These are phyloP conservation scores for Euphorbia tirucalli DNA, from an alignment of 345 rosid genomes.

Conservation along the genomic window DNA sequence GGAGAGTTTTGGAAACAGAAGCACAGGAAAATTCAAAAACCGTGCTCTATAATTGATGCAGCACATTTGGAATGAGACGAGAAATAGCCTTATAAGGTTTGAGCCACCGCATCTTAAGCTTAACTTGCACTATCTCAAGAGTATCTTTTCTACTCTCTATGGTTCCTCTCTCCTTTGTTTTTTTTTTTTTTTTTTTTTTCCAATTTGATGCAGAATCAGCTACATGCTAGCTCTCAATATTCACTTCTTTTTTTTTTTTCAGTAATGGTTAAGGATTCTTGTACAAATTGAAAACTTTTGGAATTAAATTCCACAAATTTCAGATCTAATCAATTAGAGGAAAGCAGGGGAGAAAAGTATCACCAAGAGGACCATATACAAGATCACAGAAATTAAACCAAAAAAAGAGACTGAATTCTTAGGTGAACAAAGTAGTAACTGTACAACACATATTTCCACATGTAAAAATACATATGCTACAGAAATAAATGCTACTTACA, in stretches of 20 bases:
- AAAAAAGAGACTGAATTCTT: background rate
- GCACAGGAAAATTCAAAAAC: background rate
- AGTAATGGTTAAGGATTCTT: background rate
- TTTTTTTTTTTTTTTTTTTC: background rate
- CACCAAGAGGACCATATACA: background rate
- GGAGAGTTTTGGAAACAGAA: background rate
- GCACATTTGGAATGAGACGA: background rate
- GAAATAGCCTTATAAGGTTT: background rate
- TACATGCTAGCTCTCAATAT: background rate
- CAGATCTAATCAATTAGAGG: background rate
- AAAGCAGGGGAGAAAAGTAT: background rate
- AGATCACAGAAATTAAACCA: background rate
- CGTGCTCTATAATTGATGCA: background rate
- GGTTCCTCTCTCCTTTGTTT: background rate
- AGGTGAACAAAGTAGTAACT: background rate
- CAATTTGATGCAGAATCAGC: background rate
- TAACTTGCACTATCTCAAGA: background rate
- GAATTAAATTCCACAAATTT: background rate
- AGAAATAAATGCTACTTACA: slow-evolving; percentile 52
- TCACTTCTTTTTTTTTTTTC: background rate
- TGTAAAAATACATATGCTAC: background rate
- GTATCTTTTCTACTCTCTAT: background rate
- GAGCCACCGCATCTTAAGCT: background rate
- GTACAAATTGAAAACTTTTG: background rate
- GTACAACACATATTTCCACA: background rate